A percentile compares a stretch with the other conserved stretches of the same genome.
Evolutionary conservation across 768 basidiomycete genomes (phyloP).

Genomic region (Rhizopogon vinicolor): DNA sequence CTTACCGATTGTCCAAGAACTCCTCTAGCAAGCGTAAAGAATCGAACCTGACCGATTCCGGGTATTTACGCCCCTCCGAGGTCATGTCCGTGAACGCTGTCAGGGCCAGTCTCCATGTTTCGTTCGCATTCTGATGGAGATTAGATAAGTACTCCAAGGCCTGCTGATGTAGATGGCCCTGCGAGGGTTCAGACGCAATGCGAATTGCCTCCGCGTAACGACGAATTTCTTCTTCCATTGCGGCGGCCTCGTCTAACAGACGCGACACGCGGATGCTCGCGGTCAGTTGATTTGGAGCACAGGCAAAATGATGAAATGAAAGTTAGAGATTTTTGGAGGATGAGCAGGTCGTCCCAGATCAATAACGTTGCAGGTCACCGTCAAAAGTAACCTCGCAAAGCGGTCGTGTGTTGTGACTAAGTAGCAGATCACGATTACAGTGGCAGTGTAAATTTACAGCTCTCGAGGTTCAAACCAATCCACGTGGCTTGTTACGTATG

Average conservation of each 20-base stretch:
- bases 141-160: constrained; percentile 80
- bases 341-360: not conserved
- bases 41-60: constrained; percentile 72
- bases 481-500: constrained; percentile 1
- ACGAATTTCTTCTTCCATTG: constrained; percentile 74
- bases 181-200: constrained; percentile 80
- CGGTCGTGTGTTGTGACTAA: not conserved
- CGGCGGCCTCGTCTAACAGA: constrained; percentile 10
- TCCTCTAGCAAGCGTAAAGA: constrained; percentile 78
- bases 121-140: constrained; percentile 70
- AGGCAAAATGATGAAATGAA: not conserved
- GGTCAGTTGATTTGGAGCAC: not conserved
- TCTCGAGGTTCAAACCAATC: not conserved
- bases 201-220: constrained; percentile 80
- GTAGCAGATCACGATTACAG: not conserved
- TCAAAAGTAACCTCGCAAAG: not conserved
- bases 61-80: constrained; percentile 65
- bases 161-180: constrained; percentile 71
- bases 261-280: constrained; percentile 15
- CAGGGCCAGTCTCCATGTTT: constrained; percentile 79
- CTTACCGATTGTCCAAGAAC: constrained; percentile 79
- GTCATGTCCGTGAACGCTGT: constrained; percentile 64
- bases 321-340: not conserved
- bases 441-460: constrained; percentile 2
- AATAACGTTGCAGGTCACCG: not conserved